phyloP scores from a whole-genome alignment of 345 rosid genomes.

The Corchorus capsularis region DNA sequence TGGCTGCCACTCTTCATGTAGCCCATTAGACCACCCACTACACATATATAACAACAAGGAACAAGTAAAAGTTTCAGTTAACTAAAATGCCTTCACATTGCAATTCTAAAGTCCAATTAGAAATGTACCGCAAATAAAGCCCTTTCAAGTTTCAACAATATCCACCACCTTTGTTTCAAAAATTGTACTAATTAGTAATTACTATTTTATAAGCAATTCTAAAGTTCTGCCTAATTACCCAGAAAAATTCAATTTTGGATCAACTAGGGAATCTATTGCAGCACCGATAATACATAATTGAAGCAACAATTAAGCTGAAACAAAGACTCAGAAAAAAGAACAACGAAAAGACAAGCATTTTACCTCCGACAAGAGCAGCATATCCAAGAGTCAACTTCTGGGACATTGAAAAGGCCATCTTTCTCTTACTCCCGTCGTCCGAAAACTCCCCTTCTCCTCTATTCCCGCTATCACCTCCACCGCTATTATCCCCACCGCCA shows the following conservation, averaged over 20 bases:
- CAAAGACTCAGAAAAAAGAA: too few species aligned
- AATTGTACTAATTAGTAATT: background rate
- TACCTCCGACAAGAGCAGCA: conserved; percentile 77
- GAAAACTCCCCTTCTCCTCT: conserved; percentile 8
- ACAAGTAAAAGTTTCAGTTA: background rate
- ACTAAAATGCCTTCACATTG: background rate
- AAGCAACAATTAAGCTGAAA: background rate
- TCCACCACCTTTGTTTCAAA: background rate
- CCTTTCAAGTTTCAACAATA: background rate
- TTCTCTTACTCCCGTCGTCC: conserved; percentile 14
- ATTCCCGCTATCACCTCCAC: conserved; percentile 5
- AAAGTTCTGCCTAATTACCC: background rate
- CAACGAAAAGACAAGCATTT: background rate
- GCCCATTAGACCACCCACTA: conserved; percentile 91
- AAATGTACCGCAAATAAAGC: background rate
- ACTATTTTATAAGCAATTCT: background rate
- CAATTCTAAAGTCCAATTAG: background rate
- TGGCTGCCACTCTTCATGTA: conserved; percentile 86
- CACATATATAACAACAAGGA: background rate
- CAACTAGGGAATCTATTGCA: background rate
- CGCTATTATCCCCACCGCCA: conserved; percentile 4
- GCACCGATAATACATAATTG: background rate
- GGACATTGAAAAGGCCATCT: conserved; percentile 57
- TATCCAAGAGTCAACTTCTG: conserved; percentile 67
- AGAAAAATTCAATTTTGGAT: background rate